phyloP scores from a whole-genome alignment of 306 rosid species.

The peach (Prunus persica) region Prunus_persica_NCBIv2 NC_034015.1:17785001-17785500 shows the following conservation, averaged over 20 bases:
- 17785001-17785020: slow-evolving; percentile 42
- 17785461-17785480: too few species aligned
- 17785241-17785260: not conserved
- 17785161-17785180: slow-evolving; percentile 71
- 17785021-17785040: not conserved
- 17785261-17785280: not conserved
- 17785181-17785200: slow-evolving; percentile 57
- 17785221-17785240: not conserved
- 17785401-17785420: slow-evolving; percentile 45
- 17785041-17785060: not conserved
- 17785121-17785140: slow-evolving; percentile 60
- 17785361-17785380: slow-evolving; percentile 52
- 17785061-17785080: not conserved
- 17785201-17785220: not conserved
- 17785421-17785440: not conserved
- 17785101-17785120: slow-evolving; percentile 80
- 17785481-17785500: too few species aligned
- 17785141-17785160: slow-evolving; percentile 62
- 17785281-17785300: slow-evolving; percentile 81
- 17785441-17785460: too few species aligned
- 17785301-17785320: slow-evolving; percentile 60
- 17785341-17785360: slow-evolving; percentile 75
- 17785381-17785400: slow-evolving; percentile 45
- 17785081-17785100: slow-evolving; percentile 1
- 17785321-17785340: slow-evolving; percentile 52